Evolutionary conservation across 768 basidiomycete genomes (phyloP).

Genomic region (Boletus tomentosulus): DNA sequence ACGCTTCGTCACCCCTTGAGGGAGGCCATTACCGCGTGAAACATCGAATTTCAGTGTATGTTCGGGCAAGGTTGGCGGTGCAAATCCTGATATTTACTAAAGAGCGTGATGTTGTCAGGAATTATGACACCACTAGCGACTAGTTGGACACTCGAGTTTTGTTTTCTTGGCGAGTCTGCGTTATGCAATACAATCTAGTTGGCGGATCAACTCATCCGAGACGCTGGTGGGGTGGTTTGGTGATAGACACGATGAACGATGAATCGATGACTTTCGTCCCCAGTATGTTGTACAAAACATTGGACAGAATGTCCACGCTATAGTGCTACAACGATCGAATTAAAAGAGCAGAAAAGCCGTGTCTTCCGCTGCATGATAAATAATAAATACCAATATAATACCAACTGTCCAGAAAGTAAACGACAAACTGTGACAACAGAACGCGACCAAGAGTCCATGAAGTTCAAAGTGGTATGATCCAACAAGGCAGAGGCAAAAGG

Average conservation of each 20-base stretch:
- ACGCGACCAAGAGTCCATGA: not conserved
- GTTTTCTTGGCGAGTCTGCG: no score
- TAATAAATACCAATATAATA: conserved; percentile 13
- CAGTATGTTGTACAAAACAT: not conserved
- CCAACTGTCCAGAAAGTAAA: not conserved
- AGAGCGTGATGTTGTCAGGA: no score
- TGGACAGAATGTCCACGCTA: not conserved
- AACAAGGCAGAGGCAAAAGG: not conserved
- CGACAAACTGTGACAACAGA: not conserved
- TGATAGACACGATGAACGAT: no score
- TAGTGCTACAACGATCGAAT: not conserved
- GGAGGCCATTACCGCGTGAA: not conserved
- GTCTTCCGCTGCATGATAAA: not conserved
- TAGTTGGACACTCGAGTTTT: no score
- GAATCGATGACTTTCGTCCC: not conserved
- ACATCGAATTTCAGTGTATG: not conserved
- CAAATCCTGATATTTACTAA: no score
- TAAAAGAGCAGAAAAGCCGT: not conserved
- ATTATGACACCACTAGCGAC: no score
- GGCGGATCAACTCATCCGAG: no score
- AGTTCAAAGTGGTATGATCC: not conserved
- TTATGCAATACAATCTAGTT: not conserved
- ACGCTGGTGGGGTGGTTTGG: no score
- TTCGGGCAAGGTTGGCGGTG: no score
- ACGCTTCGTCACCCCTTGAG: not conserved